phyloP scores from a whole-genome alignment of 345 rosid species.

The Bruguiera parviflora region DNA sequence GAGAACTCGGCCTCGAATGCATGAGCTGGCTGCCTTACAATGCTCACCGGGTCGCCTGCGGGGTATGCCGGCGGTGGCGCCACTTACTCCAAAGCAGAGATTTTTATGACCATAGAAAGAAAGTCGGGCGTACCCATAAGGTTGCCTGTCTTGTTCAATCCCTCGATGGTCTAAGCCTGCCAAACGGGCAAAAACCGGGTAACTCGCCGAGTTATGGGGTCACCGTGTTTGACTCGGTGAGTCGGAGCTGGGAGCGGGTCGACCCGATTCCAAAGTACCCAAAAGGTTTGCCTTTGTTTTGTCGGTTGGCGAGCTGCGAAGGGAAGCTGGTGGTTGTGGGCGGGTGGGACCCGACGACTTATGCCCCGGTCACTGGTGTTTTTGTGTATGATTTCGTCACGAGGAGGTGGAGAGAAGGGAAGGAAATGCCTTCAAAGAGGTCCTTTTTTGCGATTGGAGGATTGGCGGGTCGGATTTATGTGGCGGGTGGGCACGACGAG shows the following conservation, averaged over 20 bases:
- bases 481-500: slow-evolving; percentile 75
- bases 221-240: slow-evolving; percentile 43
- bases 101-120: slow-evolving; percentile 44
- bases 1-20: slow-evolving; percentile 58
- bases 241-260: slow-evolving; percentile 39
- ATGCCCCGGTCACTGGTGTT: slow-evolving; percentile 49
- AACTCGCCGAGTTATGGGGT: slow-evolving; percentile 35
- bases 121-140: slow-evolving; percentile 35
- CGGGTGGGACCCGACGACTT: slow-evolving; percentile 65
- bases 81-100: slow-evolving; percentile 38
- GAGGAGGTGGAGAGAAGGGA: slow-evolving; percentile 44
- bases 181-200: slow-evolving; percentile 20
- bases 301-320: slow-evolving; percentile 53
- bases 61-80: slow-evolving; percentile 54
- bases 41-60: slow-evolving; percentile 40
- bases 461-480: slow-evolving; percentile 27
- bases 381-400: slow-evolving; percentile 50
- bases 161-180: not conserved
- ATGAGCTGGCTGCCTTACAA: slow-evolving; percentile 45
- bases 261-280: slow-evolving; percentile 43
- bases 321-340: slow-evolving; percentile 61
- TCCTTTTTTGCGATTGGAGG: slow-evolving; percentile 57
- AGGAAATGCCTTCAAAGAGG: slow-evolving; percentile 49
- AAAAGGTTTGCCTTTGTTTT: slow-evolving; percentile 58
- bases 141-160: slow-evolving; percentile 61